Evolutionary conservation across 495 filamentous ascomycete species (phyloP), one percentile per base, ranked within the genome.

Genomic region (Penicillium canescens): DNA sequence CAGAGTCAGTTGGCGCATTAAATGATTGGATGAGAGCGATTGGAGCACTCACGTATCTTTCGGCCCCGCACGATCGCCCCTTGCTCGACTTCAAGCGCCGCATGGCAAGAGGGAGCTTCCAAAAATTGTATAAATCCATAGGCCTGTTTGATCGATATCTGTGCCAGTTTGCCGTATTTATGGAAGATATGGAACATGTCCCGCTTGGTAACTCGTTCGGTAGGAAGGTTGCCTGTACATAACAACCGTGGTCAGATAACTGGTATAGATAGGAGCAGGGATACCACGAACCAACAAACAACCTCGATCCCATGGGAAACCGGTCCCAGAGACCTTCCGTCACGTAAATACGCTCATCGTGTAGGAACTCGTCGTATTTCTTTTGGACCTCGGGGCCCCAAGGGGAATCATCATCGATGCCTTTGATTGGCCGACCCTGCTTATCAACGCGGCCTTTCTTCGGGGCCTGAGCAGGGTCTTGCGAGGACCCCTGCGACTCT

Each of bases 61-160:
- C 91, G 83, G 14, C 91, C 92, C 65, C 88, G 80, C 6, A 97
- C 78, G 20, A 89, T 75, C 20, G 82, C 81, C 4, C 89, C 90
- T 70, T 98, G 90, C 55, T 96, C 86, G 4, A 73, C 73, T 21
- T 88, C 78, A 52, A 97, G 78, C 12, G 92, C 91, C 24, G 77
- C 74, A 53, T 82, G 76, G 57, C 91, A 94, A 59, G 91, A 86
- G 11, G 73, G 74, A 4, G 83, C 73, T 34, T 91, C 90, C 49
- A 96, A 78, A 55, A 93, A 98, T 65, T 98, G 94, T 37, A 97
- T 91, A 62, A 98, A 98, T 4, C 94, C 94, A 72, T 96, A 98
- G 2, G 92, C 92, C 67, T 92, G 90, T 65, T 98, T 98, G 63
- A 98, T 90, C 2, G 92, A 96, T 36, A 98, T 91, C 67, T 98